Evolutionary conservation across 1,284 basidiomycete species (phyloP).

Genomic region (Singerocomus rubriflavus): DNA sequence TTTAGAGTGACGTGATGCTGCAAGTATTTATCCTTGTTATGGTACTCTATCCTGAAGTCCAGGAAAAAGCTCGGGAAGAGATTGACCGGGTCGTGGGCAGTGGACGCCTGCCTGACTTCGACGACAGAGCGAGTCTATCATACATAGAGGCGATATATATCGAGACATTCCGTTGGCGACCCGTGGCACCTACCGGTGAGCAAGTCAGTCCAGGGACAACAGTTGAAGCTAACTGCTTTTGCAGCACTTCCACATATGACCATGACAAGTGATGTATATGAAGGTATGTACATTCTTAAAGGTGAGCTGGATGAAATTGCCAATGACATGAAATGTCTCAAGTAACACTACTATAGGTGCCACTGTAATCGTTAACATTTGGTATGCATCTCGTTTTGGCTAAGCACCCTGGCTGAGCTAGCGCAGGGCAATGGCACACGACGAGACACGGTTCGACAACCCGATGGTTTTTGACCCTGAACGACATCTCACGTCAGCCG

Average conservation of each 20-base stretch:
- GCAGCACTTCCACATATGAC: constrained; percentile 30
- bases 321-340: not conserved
- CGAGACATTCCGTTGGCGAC: constrained; percentile 27
- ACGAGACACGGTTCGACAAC: constrained; percentile 24
- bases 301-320: constrained; percentile 17
- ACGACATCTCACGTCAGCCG: constrained; percentile 23
- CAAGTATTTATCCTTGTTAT: constrained; percentile 30
- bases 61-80: constrained; percentile 26
- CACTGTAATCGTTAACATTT: constrained; percentile 25
- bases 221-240: not conserved
- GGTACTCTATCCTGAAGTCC: constrained; percentile 31
- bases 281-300: constrained; percentile 34
- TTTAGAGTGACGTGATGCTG: constrained; percentile 18
- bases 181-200: constrained; percentile 24
- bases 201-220: not conserved
- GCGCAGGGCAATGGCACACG: constrained; percentile 24
- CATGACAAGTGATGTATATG: constrained; percentile 24
- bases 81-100: constrained; percentile 29
- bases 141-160: constrained; percentile 28
- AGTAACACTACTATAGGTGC: constrained; percentile 13
- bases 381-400: constrained; percentile 15
- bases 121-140: constrained; percentile 24
- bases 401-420: constrained; percentile 1
- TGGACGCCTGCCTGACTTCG: constrained; percentile 28
- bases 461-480: constrained; percentile 29